Percentiles rank a stretch among this genome's conserved stretches.
phyloP scores from a whole-genome alignment of 805 yeast genomes.

The Zygosaccharomyces rouxii region DNA sequence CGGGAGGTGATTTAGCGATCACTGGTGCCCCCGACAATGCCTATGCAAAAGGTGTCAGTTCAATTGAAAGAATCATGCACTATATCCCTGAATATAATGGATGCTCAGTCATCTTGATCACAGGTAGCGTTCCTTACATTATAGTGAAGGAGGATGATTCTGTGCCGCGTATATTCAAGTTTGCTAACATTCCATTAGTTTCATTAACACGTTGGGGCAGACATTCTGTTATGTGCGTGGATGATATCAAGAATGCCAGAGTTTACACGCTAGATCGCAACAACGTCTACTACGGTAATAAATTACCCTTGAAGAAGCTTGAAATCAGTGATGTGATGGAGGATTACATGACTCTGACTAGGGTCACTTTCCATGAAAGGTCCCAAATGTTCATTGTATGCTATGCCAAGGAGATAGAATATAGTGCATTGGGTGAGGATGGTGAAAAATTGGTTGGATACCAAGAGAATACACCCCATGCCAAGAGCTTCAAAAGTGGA shows the following conservation, averaged over 20 bases:
- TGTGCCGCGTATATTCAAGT: constrained; percentile 58
- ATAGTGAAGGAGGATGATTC: constrained; percentile 63
- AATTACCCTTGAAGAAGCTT: constrained; percentile 53
- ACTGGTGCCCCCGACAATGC: constrained; percentile 83
- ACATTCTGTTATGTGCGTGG: constrained; percentile 59
- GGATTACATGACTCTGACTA: constrained; percentile 47
- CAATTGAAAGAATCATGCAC: constrained; percentile 62
- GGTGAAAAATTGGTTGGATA: constrained; percentile 60
- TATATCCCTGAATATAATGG: constrained; percentile 56
- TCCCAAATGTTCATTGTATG: constrained; percentile 62
- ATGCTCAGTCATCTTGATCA: constrained; percentile 56
- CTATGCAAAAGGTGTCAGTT: constrained; percentile 56
- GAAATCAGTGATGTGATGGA: constrained; percentile 40
- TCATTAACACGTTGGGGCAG: constrained; percentile 45
- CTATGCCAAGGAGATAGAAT: constrained; percentile 54
- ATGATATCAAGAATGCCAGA: constrained; percentile 64
- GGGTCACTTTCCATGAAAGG: constrained; percentile 63
- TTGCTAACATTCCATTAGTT: constrained; percentile 60
- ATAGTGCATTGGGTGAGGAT: constrained; percentile 69
- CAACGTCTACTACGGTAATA: constrained; percentile 50
- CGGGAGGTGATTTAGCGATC: constrained; percentile 40
- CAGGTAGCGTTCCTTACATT: constrained; percentile 69
- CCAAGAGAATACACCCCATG: constrained; percentile 43
- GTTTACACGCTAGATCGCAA: constrained; percentile 37
- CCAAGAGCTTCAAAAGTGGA: constrained; percentile 54